These are phyloP conservation scores for Cardiospermum halicacabum DNA, from an alignment of 345 rosid species.

Conservation along the genomic window DNA sequence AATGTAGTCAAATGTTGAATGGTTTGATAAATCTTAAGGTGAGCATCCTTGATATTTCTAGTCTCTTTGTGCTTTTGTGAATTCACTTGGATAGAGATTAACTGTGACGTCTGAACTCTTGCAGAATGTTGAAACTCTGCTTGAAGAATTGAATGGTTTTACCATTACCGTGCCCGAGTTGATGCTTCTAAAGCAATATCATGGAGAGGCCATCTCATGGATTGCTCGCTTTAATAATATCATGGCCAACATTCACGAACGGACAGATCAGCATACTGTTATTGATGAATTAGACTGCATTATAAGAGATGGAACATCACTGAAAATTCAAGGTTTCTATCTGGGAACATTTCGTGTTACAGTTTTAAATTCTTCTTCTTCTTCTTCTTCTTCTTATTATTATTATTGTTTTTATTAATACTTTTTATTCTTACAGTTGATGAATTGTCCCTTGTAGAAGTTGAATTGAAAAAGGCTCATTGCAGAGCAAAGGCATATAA, in stretches of 20 bases:
- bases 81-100: constrained; percentile 4
- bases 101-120: constrained; percentile 1
- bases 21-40: constrained; percentile 59
- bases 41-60: not conserved
- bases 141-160: constrained; percentile 48
- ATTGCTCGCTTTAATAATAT: constrained; percentile 43
- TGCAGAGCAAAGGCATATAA: constrained; percentile 72
- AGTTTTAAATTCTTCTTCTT: constrained; percentile 3
- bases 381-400: constrained; percentile 4
- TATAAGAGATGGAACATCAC: constrained; percentile 55
- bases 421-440: constrained; percentile 46
- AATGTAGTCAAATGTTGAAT: constrained; percentile 48
- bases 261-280: constrained; percentile 56
- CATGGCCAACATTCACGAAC: constrained; percentile 42
- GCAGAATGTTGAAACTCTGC: constrained; percentile 61
- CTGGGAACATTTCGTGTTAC: constrained; percentile 11
- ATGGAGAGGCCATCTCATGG: constrained; percentile 51
- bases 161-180: constrained; percentile 62
- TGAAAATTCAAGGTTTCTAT: constrained; percentile 66
- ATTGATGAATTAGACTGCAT: constrained; percentile 58
- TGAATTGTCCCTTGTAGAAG: constrained; percentile 59
- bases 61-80: not conserved
- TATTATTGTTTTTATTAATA: constrained; percentile 9
- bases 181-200: constrained; percentile 64
- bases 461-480: constrained; percentile 78